Evolutionary conservation across 352 stramenopile genomes (phyloP), one percentile per base, ranked within the genome.

Genomic region (Globisporangium rhizosaccharum): DNA sequence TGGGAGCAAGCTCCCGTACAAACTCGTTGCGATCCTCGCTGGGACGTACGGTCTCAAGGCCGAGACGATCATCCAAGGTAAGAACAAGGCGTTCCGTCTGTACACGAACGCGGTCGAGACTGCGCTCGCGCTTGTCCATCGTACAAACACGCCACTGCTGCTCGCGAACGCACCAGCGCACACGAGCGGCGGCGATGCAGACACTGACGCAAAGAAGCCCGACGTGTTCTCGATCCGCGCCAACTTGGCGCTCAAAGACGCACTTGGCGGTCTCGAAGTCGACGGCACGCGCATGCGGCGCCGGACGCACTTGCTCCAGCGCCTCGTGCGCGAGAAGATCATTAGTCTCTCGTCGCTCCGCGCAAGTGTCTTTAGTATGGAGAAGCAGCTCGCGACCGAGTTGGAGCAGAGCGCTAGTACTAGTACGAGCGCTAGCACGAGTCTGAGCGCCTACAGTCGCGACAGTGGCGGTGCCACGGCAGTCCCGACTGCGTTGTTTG

Each of bases 61-160:
- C 8, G 79, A 91, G 59, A 76, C 76, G 30, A 81, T 91, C 57
- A 88, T 93, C 33, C 46, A 90, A 55, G 81, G 83, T 23, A 93
- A 93, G 61, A 91, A 90, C 62, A 88, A 90, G 50, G 83, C 79
- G 45, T 93, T 90, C 33, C 76, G 80, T 36, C 53, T 93, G 18
- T 93, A 85, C 37, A 56, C 84, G 12, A 50, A 61, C 42, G 42
- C 54, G 25, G 54, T 33, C 15, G n/a, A 49, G 8, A 60, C 53
- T 11, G 26, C 45, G 23, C 60, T 56, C 4, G n/a, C 36, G 25
- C 48, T 52, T 11, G 48, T 37, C n/a, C 26, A 23, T 2, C 12
- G 33, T 6, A 0, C 48, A 7, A 2, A 6, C 20, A 20, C 15
- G 6, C 46, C 56, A 23, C 60, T 46, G 51, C 50, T 58, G 50